Evolutionary conservation across 805 yeast species (phyloP).

Genomic region (Candida chilensis): DNA sequence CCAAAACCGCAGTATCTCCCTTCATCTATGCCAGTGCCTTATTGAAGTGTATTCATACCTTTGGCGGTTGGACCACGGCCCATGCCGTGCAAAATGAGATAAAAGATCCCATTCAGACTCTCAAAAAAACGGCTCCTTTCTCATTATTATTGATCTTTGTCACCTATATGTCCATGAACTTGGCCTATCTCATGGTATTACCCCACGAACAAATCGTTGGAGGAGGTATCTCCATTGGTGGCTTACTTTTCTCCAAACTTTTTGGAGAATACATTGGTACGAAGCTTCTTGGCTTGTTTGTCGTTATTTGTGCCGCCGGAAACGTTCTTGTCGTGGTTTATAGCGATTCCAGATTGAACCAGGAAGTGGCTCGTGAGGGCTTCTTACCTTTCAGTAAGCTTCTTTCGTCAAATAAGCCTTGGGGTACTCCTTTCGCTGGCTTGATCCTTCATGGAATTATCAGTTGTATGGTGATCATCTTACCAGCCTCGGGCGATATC

Average conservation of each 20-base stretch:
- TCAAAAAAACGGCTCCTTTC: constrained; percentile 34
- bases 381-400: constrained; percentile 30
- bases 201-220: constrained; percentile 29
- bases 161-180: constrained; percentile 29
- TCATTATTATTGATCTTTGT: constrained; percentile 25
- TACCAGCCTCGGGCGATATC: constrained; percentile 18
- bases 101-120: constrained; percentile 32
- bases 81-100: constrained; percentile 40
- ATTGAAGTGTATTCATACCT: constrained; percentile 35
- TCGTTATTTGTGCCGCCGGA: constrained; percentile 40
- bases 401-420: constrained; percentile 38
- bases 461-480: constrained; percentile 8
- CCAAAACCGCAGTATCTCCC: constrained; percentile 11
- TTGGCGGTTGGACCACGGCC: constrained; percentile 40
- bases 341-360: constrained; percentile 35
- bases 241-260: constrained; percentile 30
- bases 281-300: constrained; percentile 27
- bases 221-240: constrained; percentile 34
- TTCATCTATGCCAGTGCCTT: constrained; percentile 33
- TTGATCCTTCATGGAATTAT: constrained; percentile 16
- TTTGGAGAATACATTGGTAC: constrained; percentile 32
- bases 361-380: constrained; percentile 40
- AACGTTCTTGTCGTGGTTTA: constrained; percentile 39
- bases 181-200: constrained; percentile 34
- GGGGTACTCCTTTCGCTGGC: constrained; percentile 33